phyloP scores from a whole-genome alignment of 768 basidiomycete genomes.

The Lenzites betulinus region DNA sequence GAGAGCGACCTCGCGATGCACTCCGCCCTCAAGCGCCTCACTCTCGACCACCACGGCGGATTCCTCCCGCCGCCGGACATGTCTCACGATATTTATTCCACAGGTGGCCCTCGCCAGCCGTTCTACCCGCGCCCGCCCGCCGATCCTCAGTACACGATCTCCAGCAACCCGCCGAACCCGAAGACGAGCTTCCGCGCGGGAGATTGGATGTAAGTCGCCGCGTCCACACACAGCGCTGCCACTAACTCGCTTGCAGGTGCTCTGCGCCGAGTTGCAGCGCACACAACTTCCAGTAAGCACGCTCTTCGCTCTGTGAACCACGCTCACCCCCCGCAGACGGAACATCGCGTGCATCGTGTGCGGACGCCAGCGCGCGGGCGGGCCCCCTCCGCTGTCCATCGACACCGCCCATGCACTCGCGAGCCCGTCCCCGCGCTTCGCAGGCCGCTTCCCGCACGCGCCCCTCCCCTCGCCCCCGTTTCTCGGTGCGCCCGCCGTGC shows the following conservation, averaged over 20 bases:
- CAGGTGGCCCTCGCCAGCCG: background rate
- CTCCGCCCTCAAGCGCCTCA: conserved; percentile 20
- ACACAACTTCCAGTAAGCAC: conserved; percentile 82
- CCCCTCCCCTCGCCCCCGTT: too few relatives aligned
- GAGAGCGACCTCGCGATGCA: conserved; percentile 28
- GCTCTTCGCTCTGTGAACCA: conserved; percentile 46
- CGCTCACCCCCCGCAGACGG: conserved; percentile 53
- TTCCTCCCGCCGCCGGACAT: conserved; percentile 5
- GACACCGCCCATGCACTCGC: conserved; percentile 23
- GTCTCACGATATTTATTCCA: conserved; percentile 6
- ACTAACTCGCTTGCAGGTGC: conserved; percentile 50
- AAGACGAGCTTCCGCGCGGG: conserved; percentile 35
- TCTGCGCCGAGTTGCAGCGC: conserved; percentile 68
- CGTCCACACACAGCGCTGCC: background rate
- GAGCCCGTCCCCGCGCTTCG: conserved; percentile 31
- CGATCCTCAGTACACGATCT: conserved; percentile 26
- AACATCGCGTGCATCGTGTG: conserved; percentile 79
- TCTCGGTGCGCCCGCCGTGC: conserved; percentile 16
- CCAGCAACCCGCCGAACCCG: conserved; percentile 37
- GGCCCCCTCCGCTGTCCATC: conserved; percentile 9
- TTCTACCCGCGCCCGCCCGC: background rate
- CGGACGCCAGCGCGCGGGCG: conserved; percentile 57
- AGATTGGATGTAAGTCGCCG: conserved; percentile 36
- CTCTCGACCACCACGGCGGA: background rate
- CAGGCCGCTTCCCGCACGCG: too few relatives aligned